Percentiles rank a stretch among this genome's conserved stretches.
Evolutionary conservation across 2,329 filamentous ascomycete genomes (phyloP).

Genomic region (Fusarium globosum): DNA sequence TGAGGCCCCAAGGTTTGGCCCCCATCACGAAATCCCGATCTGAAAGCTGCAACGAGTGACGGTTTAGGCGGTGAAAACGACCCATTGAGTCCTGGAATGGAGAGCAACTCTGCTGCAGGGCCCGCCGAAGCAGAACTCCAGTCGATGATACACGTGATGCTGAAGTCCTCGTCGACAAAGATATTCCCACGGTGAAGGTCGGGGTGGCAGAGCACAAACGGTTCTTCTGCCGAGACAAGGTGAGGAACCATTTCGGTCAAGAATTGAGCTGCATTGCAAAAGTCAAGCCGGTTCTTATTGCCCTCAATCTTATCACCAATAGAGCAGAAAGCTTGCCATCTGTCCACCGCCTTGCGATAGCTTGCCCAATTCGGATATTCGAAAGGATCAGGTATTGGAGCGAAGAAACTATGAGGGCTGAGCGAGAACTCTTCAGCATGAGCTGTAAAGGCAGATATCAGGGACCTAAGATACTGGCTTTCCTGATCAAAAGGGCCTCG

Average conservation of each 20-base stretch:
- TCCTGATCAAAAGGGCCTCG: not conserved
- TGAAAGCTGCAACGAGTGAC: not conserved
- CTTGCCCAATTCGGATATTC: not conserved
- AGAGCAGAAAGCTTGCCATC: not conserved
- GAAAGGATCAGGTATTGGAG: not conserved
- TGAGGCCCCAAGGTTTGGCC: rapidly evolving
- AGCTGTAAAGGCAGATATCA: not conserved
- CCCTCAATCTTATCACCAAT: not conserved
- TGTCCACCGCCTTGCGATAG: not conserved
- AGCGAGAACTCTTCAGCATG: not conserved
- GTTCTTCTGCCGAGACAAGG: not conserved
- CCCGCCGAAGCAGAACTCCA: not conserved
- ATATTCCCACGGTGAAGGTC: not conserved
- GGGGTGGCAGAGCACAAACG: not conserved
- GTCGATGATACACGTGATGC: not conserved
- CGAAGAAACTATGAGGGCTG: not conserved
- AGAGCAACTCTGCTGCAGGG: not conserved
- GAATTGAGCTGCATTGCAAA: not conserved
- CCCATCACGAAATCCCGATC: not conserved
- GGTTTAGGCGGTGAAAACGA: rapidly evolving
- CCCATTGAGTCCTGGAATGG: not conserved
- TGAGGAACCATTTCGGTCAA: not conserved
- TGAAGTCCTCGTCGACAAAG: not conserved
- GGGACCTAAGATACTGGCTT: not conserved
- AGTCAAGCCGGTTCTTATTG: not conserved